Percentiles rank a stretch among this genome's conserved stretches.
phyloP scores from a whole-genome alignment of 2,329 filamentous ascomycete species.

The Cladosporium sp. region DNA sequence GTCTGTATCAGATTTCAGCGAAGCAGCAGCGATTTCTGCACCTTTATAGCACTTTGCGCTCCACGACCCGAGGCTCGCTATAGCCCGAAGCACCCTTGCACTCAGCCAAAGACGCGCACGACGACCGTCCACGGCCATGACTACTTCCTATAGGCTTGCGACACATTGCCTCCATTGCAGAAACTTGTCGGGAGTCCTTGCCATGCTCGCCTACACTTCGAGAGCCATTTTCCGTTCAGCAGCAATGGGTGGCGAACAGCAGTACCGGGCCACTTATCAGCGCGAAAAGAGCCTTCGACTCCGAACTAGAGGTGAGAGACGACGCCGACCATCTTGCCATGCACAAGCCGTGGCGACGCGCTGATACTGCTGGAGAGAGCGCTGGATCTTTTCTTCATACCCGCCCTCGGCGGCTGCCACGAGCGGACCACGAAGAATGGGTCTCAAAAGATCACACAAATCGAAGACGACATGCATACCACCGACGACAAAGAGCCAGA shows the following conservation, averaged over 20 bases:
- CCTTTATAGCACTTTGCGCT: neutral
- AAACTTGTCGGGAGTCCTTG: neutral
- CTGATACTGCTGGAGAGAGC: neutral
- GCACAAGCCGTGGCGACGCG: neutral
- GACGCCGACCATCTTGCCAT: neutral
- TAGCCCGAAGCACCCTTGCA: neutral
- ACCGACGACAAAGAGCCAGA: neutral
- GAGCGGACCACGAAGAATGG: neutral
- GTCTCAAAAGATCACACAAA: neutral
- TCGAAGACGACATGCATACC: neutral
- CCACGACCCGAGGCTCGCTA: neutral
- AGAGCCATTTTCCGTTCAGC: neutral
- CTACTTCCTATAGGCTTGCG: neutral
- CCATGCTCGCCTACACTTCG: neutral
- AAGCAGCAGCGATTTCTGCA: neutral
- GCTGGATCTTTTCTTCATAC: neutral
- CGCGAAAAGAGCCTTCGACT: neutral
- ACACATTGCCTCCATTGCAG: rapidly evolving
- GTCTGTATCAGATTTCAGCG: too few relatives aligned
- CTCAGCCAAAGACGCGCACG: neutral
- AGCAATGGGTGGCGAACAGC: neutral
- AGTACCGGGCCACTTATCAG: neutral
- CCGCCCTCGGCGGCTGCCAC: neutral
- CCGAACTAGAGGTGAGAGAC: too few relatives aligned
- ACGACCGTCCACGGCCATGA: neutral